phyloP scores from a whole-genome alignment of 805 yeast species.

The Yarrowia keelungensis region DNA sequence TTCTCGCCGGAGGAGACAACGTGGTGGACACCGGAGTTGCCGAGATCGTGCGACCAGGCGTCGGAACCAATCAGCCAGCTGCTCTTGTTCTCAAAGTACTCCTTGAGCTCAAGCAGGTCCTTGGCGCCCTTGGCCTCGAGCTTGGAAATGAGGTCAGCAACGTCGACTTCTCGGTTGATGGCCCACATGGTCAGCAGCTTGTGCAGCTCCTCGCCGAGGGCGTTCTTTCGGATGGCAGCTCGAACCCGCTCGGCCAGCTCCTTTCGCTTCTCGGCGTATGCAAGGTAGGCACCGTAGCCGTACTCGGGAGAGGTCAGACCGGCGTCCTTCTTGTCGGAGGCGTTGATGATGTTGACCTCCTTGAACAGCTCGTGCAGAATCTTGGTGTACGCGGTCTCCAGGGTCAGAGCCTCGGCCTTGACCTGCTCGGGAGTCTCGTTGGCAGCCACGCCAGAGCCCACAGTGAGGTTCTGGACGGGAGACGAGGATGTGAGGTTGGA shows the following conservation, averaged over 20 bases:
- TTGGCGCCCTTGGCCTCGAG: slow-evolving; percentile 47
- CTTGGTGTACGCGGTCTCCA: slow-evolving; percentile 79
- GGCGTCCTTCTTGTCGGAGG: slow-evolving; percentile 54
- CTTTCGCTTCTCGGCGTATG: slow-evolving; percentile 59
- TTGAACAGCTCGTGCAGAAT: slow-evolving; percentile 73
- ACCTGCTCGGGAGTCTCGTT: slow-evolving; percentile 23
- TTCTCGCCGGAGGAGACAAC: slow-evolving; percentile 76
- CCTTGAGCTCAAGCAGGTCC: slow-evolving; percentile 50
- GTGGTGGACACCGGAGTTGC: slow-evolving; percentile 89
- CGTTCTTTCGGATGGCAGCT: slow-evolving; percentile 52
- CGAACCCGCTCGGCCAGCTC: slow-evolving; percentile 57
- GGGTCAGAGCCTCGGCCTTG: slow-evolving; percentile 58
- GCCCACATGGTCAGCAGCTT: slow-evolving; percentile 73
- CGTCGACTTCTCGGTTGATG: slow-evolving; percentile 49
- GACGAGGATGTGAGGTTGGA: slow-evolving; percentile 58
- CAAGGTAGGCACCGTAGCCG: slow-evolving; percentile 80
- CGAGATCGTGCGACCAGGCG: slow-evolving; percentile 93
- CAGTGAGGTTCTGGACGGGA: slow-evolving; percentile 68
- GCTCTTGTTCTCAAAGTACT: slow-evolving; percentile 58
- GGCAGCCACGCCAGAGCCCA: slow-evolving; percentile 55
- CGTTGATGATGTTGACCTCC: slow-evolving; percentile 67
- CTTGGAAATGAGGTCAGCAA: slow-evolving; percentile 45
- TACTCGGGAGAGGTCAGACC: slow-evolving; percentile 75
- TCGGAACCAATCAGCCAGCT: slow-evolving; percentile 94
- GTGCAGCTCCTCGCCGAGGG: slow-evolving; percentile 55